Base-by-base conservation (phyloP, 1,139 yeast species). In the Suhomyces anneliseae region DNA sequence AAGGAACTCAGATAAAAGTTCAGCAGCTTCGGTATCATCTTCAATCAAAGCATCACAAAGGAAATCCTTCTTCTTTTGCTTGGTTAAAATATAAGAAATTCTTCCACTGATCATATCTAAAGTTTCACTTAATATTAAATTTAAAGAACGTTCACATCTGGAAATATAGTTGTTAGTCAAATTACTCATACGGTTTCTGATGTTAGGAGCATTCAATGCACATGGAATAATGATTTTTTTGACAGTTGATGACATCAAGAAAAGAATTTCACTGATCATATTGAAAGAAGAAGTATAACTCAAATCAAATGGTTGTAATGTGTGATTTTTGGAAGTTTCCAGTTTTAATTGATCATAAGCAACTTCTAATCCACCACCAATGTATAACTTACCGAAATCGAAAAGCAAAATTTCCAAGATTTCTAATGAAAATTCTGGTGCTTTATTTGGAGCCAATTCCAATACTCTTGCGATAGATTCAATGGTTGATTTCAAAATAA, bases 401-500 rank as follows among this genome's bases (percentile, higher is more conserved):
- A 82, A 76, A 24, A 89, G 64, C 44, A 90, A 64, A 34, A 88
- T 73, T 50, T 87, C 89, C 54, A 89, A 72, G 24, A 90, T 67
- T 50, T 83, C 90, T 43, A 82, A 69, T 0, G 90, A 79, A 58
- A 83, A 81, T 41, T 81, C 85, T 4, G 87, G 79, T 7, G 88
- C 74, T 52, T 79, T 84, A 19, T 67, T 64, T 1, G 95, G 89
- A 1, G 84, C 76, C 44, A 92, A 68, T 58, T 90, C 97, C 59
- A 89, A 78, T 7, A 86, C 74, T 58, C 98, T 75, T 3, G 95
- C 87, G 7, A 90, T 74, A 1, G 93, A 79, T 65, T 92, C 98
- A 31, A 90, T 88, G 4, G 86, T 78, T 31, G 89, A 80, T 54
- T 83, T 83, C 38, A 90, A 69, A 49, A 89, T 78, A 1, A 76